phyloP scores from a whole-genome alignment of 768 basidiomycete species.

The Collybia sp. region DNA sequence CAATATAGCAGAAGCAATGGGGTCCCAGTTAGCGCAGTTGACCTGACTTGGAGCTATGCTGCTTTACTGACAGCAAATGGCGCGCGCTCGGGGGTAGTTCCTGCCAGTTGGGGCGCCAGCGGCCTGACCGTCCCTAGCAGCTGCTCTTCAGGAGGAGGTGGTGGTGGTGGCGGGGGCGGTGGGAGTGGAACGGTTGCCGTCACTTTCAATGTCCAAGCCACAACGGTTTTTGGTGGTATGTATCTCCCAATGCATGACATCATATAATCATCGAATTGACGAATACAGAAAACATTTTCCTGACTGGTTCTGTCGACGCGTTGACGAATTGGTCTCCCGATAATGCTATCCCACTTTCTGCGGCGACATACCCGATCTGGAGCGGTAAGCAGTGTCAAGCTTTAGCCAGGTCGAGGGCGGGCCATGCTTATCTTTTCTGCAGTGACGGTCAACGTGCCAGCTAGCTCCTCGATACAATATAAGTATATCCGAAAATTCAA shows the following conservation, averaged over 20 bases:
- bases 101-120: constrained; percentile 62
- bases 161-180: constrained; percentile 14
- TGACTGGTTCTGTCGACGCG: constrained; percentile 54
- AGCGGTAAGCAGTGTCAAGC: constrained; percentile 60
- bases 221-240: constrained; percentile 56
- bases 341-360: constrained; percentile 48
- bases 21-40: constrained; percentile 49
- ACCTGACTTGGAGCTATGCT: constrained; percentile 79
- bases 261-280: neutral
- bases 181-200: constrained; percentile 37
- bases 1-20: constrained; percentile 54
- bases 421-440: constrained; percentile 1
- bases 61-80: constrained; percentile 55
- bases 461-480: constrained; percentile 53
- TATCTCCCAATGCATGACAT: constrained; percentile 6
- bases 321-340: constrained; percentile 59
- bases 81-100: constrained; percentile 42
- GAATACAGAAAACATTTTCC: constrained; percentile 58
- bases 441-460: constrained; percentile 62
- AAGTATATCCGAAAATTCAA: constrained; percentile 65
- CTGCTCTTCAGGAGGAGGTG: constrained; percentile 26
- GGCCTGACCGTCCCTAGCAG: constrained; percentile 43
- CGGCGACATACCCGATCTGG: constrained; percentile 63
- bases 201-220: constrained; percentile 62
- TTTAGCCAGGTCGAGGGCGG: neutral